Conservation (phyloP, 345 rosid genomes). For the Ceriops tagal region DNA sequence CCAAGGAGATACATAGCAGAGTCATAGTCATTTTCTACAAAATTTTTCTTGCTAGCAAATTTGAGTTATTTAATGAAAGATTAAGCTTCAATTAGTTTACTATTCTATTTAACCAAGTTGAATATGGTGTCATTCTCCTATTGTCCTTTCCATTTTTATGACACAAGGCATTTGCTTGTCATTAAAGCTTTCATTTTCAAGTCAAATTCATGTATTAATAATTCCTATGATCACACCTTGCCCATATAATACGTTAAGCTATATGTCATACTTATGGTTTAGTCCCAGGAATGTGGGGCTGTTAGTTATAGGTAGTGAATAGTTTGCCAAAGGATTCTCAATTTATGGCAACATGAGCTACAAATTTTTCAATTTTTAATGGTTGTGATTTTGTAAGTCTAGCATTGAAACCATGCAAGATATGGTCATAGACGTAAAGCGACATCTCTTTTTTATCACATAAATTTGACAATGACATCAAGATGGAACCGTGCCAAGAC, state of each 20-base stretch:
- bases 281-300: slow-evolving; percentile 41
- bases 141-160: slow-evolving; percentile 17
- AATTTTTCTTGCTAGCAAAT: slow-evolving; percentile 29
- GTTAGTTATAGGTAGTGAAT: slow-evolving; percentile 27
- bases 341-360: slow-evolving; percentile 34
- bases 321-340: slow-evolving; percentile 36
- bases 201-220: slow-evolving; percentile 21
- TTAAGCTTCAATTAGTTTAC: slow-evolving; percentile 19
- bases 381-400: slow-evolving; percentile 39
- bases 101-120: slow-evolving; percentile 8
- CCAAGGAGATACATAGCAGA: slow-evolving; percentile 8
- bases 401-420: slow-evolving; percentile 44
- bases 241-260: slow-evolving; percentile 7
- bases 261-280: background rate
- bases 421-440: slow-evolving; percentile 39
- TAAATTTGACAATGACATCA: slow-evolving; percentile 18
- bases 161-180: slow-evolving; percentile 13
- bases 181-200: slow-evolving; percentile 14
- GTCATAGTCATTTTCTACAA: slow-evolving; percentile 15
- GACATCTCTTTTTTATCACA: slow-evolving; percentile 12
- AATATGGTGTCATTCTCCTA: slow-evolving; percentile 18
- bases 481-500: slow-evolving; percentile 24
- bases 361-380: slow-evolving; percentile 32
- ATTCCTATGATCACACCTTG: slow-evolving; percentile 20
- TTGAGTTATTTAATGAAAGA: slow-evolving; percentile 16